A percentile compares a stretch with the other conserved stretches of the same genome.
Conservation (phyloP, 1,284 basidiomycete genomes). For the Cryptococcus sp. region DNA sequence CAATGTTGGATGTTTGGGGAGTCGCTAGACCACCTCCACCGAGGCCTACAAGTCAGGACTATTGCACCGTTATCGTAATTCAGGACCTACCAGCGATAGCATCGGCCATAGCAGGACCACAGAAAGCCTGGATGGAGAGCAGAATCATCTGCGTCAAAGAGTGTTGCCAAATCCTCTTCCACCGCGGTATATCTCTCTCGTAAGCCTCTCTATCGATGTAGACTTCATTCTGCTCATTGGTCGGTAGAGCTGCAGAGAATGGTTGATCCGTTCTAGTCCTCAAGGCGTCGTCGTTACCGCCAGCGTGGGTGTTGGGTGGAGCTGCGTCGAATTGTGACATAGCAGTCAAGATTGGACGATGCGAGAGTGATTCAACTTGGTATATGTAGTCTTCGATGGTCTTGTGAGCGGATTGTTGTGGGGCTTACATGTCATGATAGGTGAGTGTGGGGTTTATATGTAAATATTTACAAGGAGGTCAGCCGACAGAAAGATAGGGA, state of each 20-base stretch:
- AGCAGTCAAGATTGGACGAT: background rate
- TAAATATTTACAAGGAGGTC: too few relatives aligned
- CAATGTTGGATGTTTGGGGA: constrained; percentile 12
- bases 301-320: constrained; percentile 17
- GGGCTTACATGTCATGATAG: background rate
- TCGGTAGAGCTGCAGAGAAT: background rate
- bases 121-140: constrained; percentile 13
- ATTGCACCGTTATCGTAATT: background rate
- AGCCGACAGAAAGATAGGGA: too few relatives aligned
- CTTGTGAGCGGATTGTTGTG: background rate
- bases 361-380: background rate
- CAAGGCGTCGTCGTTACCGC: constrained; percentile 12
- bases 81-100: constrained; percentile 7
- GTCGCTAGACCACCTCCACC: constrained; percentile 17
- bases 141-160: constrained; percentile 24
- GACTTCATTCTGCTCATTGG: background rate
- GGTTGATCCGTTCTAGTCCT: background rate
- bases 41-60: background rate
- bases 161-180: constrained; percentile 17
- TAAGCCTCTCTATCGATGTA: constrained; percentile 13
- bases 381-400: background rate
- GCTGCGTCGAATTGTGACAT: constrained; percentile 15
- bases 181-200: constrained; percentile 8
- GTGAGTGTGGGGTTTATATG: background rate
- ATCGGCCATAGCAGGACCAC: constrained; percentile 17